Conservation (phyloP, 1,284 basidiomycete species). For the Ganoderma meredithae region DNA sequence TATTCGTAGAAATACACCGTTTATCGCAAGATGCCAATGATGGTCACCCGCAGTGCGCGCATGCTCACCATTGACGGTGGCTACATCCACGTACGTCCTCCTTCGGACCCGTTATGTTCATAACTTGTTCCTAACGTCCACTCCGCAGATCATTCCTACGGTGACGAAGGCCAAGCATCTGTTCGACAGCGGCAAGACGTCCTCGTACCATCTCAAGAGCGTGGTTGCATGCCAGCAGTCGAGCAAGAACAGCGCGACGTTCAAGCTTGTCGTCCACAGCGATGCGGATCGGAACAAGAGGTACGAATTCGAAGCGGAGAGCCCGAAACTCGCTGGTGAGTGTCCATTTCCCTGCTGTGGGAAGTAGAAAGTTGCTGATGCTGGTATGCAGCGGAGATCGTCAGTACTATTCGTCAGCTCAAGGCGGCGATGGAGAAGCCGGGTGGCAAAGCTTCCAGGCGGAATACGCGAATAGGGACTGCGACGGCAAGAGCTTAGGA, state of each 20-base stretch:
- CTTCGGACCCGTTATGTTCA: background rate
- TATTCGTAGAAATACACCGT: constrained; percentile 84
- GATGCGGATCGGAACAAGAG: constrained; percentile 81
- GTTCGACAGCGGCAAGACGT: constrained; percentile 89
- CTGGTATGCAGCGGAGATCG: constrained; percentile 65
- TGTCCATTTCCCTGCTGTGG: constrained; percentile 25
- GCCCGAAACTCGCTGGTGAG: constrained; percentile 79
- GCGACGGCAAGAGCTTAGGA: constrained; percentile 22
- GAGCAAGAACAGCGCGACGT: constrained; percentile 79
- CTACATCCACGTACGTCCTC: constrained; percentile 83
- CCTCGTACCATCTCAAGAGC: constrained; percentile 92
- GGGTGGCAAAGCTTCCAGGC: constrained; percentile 44
- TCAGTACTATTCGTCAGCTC: constrained; percentile 67
- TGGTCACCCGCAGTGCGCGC: constrained; percentile 90
- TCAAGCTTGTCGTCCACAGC: constrained; percentile 84
- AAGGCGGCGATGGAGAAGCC: constrained; percentile 60
- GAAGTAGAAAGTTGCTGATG: background rate
- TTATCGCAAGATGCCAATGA: constrained; percentile 94
- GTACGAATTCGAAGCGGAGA: constrained; percentile 98
- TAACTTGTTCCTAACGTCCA: background rate
- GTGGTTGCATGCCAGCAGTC: constrained; percentile 88
- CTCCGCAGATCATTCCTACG: constrained; percentile 84
- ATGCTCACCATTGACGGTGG: constrained; percentile 94
- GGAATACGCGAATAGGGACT: constrained; percentile 44
- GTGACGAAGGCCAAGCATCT: constrained; percentile 83